Evolutionary conservation across 2,329 filamentous ascomycete species (phyloP).

Genomic region (Sporothrix globosa): DNA sequence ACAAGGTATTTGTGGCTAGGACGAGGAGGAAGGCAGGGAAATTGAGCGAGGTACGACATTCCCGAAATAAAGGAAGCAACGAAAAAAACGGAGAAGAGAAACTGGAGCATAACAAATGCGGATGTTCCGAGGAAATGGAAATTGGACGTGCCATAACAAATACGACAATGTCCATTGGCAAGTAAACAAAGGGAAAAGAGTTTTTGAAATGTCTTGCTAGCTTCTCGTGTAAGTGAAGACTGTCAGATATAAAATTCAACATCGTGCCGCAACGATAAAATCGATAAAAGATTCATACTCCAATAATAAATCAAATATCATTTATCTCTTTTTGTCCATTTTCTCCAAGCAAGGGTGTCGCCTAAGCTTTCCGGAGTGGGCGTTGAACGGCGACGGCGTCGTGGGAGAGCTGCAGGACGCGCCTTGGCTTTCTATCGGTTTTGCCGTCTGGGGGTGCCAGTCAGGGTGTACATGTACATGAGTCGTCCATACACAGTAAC

Average conservation of each 20-base stretch:
- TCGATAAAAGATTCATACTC: not conserved
- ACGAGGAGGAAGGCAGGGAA: not conserved
- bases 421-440: not conserved
- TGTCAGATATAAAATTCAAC: not conserved
- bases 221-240: not conserved
- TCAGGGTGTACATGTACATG: not conserved
- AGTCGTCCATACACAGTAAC: not conserved
- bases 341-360: constrained; percentile 9
- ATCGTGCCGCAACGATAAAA: not conserved
- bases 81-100: not conserved
- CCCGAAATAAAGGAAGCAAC: not conserved
- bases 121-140: not conserved
- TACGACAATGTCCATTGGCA: not conserved
- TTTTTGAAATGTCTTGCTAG: not conserved
- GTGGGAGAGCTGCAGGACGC: constrained; percentile 20
- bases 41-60: not conserved
- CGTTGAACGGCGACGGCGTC: not conserved
- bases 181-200: constrained; percentile 14
- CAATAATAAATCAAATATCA: not conserved
- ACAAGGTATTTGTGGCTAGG: not conserved
- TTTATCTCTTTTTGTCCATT: not conserved
- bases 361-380: constrained; percentile 3
- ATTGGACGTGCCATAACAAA: not conserved
- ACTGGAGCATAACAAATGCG: not conserved
- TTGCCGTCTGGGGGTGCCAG: not conserved